A percentile compares a stretch with the other conserved stretches of the same genome.
Conservation (phyloP, 1,284 basidiomycete genomes). For the Cutaneotrichosporon cutaneum region DNA sequence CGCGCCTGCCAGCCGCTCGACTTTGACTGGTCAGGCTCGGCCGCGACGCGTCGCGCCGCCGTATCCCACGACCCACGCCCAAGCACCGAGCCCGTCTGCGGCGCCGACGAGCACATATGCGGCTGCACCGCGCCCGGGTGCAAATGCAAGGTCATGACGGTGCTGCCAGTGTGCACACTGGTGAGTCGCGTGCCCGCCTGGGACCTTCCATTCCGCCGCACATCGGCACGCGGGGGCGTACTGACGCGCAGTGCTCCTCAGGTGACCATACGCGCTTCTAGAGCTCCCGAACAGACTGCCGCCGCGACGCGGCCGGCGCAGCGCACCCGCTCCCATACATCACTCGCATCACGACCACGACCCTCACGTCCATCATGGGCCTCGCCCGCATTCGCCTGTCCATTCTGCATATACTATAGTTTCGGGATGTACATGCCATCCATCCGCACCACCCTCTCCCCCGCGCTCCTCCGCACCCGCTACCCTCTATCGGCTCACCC, state of each 20-base stretch:
- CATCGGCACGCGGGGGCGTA: not conserved
- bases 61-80: slow-evolving; percentile 1
- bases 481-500: no score
- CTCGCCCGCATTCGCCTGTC: not conserved
- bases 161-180: slow-evolving; percentile 20
- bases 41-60: not conserved
- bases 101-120: slow-evolving; percentile 24
- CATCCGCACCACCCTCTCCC: no score
- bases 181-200: slow-evolving; percentile 17
- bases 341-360: not conserved
- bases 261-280: slow-evolving; percentile 27
- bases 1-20: not conserved
- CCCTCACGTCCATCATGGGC: not conserved
- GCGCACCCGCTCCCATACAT: not conserved
- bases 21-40: not conserved
- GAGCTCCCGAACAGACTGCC: not conserved
- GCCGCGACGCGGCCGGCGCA: no score
- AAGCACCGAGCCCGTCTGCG: slow-evolving; percentile 5
- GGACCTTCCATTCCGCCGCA: not conserved
- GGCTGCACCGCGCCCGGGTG: slow-evolving; percentile 23
- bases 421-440: not conserved
- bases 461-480: no score
- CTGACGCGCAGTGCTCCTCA: slow-evolving; percentile 17
- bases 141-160: slow-evolving; percentile 29
- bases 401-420: not conserved